A percentile compares a stretch with the other conserved stretches of the same genome.
Conservation (phyloP, 2,329 filamentous ascomycete species). For the Apiospora pterosperma region DNA sequence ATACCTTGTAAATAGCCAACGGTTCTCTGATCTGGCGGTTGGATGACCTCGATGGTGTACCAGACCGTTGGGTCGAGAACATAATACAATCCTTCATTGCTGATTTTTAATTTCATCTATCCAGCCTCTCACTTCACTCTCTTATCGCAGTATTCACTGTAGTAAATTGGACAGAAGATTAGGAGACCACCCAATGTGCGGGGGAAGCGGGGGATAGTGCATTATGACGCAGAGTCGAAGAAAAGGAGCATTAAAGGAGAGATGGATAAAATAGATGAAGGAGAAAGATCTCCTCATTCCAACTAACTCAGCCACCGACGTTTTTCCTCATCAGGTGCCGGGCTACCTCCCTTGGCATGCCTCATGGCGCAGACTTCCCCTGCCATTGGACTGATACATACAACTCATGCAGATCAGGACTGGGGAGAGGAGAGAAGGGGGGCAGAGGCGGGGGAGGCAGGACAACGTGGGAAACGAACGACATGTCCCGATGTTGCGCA, state of each 20-base stretch:
- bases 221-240: not conserved
- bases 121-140: not conserved
- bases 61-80: not conserved
- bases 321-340: not conserved
- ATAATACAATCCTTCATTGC: slow-evolving; percentile 2
- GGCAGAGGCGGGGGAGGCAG: no score
- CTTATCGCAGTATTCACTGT: not conserved
- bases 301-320: not conserved
- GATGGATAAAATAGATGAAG: not conserved
- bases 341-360: not conserved
- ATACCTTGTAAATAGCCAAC: not conserved
- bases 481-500: not conserved
- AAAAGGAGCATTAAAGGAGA: not conserved
- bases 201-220: no score
- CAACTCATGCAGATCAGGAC: not conserved
- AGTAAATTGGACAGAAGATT: no score
- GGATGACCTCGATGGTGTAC: not conserved
- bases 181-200: no score
- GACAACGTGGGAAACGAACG: not conserved
- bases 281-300: not conserved
- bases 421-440: not conserved
- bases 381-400: not conserved
- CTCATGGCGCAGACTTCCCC: not conserved
- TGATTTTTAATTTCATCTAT: not conserved
- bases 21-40: not conserved